Evolutionary conservation across 2,329 filamentous ascomycete species (phyloP).

Genomic region (Diaporthe vexans): DNA sequence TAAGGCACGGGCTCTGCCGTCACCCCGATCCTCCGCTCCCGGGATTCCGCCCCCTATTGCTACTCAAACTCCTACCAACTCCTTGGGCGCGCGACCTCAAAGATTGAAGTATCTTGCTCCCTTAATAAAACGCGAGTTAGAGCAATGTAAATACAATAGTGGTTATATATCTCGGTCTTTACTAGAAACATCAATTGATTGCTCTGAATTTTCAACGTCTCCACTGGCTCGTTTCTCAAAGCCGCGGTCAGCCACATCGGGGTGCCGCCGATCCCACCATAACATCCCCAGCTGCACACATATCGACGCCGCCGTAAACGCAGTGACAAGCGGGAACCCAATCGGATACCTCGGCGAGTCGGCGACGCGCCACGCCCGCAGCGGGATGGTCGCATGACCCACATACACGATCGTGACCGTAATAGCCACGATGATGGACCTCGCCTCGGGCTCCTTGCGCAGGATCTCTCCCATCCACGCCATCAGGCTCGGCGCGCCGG

Average conservation of each 20-base stretch:
- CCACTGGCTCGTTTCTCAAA: too few species aligned
- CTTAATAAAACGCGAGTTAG: too few species aligned
- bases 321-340: constrained; percentile 54
- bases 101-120: too few species aligned
- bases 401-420: constrained; percentile 56
- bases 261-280: constrained; percentile 21
- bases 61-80: too few species aligned
- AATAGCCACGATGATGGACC: constrained; percentile 53
- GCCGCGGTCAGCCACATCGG: constrained; percentile 4
- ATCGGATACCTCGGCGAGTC: constrained; percentile 54
- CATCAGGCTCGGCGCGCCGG: constrained; percentile 52
- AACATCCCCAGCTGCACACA: constrained; percentile 23
- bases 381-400: constrained; percentile 55
- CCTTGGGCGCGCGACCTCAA: too few species aligned
- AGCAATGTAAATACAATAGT: too few species aligned
- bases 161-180: too few species aligned
- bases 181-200: too few species aligned
- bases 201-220: too few species aligned
- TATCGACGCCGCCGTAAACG: constrained; percentile 44
- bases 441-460: constrained; percentile 53
- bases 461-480: constrained; percentile 54
- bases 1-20: too few species aligned
- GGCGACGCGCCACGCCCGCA: constrained; percentile 52
- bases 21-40: too few species aligned
- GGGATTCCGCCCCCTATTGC: too few species aligned